Base-by-base conservation (phyloP, 116 monocot species). In the Zostera marina region DNA sequence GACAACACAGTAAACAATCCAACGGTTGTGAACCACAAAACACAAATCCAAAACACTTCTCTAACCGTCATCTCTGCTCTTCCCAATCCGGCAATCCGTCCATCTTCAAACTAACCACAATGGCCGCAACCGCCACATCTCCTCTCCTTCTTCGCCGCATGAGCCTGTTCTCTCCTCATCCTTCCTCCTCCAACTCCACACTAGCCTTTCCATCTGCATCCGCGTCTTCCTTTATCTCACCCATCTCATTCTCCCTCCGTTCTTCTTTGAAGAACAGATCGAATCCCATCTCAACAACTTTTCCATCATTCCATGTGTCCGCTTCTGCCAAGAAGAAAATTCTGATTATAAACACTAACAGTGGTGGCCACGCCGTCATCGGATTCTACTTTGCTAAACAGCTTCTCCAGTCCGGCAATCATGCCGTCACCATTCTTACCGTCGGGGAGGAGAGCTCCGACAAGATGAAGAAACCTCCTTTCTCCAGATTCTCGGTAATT, bases 391-490 rank as follows among this genome's bases (percentile, higher is more conserved):
- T 93, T 43, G 93, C 88, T 20, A 54, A 64, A 54, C 49, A 84
- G 42, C 79, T 88, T 16, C 81, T 93, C 38, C 60, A 58, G 41
- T 55, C 81, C 12, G 93, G 93, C 5, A 5, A 32, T 11, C 93
- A 88, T 13, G 71, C 68, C 11, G 93, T 82, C 64, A 88, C 88
- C 38, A 74, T 93, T 20, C 79, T 93, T 39, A 93, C 93, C 22
- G 88, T 93, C 61, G 93, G 93, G 0, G 88, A 93, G 4, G 93
- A 81, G 79, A 42, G 54, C 15, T 93, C 93, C 47, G 83, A 79
- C 45, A 84, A 93, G 84, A 93, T 93, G 93, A 88, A 93, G 79
- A 81, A 93, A 71, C 81, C 88, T 3, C 93, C 93, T 13, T 93
- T 93, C 72, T 70, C 72, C 23, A 58, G 84, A 74, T 93, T 93